Evolutionary conservation across 495 filamentous ascomycete species (phyloP).

Genomic region (Cairneyella variabilis): DNA sequence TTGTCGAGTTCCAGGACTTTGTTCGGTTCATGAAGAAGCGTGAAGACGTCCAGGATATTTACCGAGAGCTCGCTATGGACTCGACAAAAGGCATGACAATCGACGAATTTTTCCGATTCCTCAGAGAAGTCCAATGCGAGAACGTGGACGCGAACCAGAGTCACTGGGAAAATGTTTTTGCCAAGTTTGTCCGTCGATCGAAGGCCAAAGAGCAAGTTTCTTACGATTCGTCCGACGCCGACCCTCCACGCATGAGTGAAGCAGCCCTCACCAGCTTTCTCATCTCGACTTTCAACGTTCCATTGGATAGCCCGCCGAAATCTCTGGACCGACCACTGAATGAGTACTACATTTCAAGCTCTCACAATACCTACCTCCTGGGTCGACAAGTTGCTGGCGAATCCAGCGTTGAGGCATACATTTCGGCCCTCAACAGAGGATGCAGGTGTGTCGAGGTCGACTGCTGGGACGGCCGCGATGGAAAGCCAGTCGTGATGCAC

Average conservation of each 20-base stretch:
- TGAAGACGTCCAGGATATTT: constrained; percentile 72
- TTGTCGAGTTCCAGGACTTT: constrained; percentile 76
- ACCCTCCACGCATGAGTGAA: constrained; percentile 61
- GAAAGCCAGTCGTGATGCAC: constrained; percentile 77
- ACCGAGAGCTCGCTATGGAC: constrained; percentile 48
- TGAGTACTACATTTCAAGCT: constrained; percentile 98
- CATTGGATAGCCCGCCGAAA: constrained; percentile 50
- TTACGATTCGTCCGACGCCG: constrained; percentile 34
- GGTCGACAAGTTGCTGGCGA: constrained; percentile 85
- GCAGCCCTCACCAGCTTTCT: constrained; percentile 73
- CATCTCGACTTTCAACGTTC: constrained; percentile 66
- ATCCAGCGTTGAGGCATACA: constrained; percentile 92
- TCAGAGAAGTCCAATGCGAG: constrained; percentile 69
- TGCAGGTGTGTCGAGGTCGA: constrained; percentile 97
- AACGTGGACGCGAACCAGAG: constrained; percentile 60
- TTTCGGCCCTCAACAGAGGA: constrained; percentile 78
- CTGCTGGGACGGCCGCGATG: constrained; percentile 91
- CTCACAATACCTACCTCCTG: constrained; percentile 94
- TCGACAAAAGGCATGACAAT: constrained; percentile 58
- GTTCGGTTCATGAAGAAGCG: constrained; percentile 76
- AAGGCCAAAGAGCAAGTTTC: constrained; percentile 46
- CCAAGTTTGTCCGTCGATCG: constrained; percentile 64
- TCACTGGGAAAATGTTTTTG: constrained; percentile 72
- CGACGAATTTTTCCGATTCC: constrained; percentile 71
- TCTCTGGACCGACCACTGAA: constrained; percentile 80